Evolutionary conservation across 106 monocot species (phyloP), one percentile per base, ranked within the genome.

Genomic region (Xerophyta viscosa): DNA sequence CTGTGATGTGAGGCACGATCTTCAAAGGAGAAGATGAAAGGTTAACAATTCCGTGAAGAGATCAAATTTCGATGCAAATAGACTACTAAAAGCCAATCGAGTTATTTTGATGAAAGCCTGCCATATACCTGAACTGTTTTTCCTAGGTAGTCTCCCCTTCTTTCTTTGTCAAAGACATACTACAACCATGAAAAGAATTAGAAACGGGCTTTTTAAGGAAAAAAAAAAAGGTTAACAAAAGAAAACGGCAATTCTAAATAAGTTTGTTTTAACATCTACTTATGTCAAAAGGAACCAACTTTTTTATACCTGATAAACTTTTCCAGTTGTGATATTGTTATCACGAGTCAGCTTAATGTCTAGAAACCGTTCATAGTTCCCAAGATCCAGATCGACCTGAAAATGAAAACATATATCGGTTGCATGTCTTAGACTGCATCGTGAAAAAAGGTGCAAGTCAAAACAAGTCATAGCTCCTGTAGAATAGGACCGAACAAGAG

Each of bases 1-100:
- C 84, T 29, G 91, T 91, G 18, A 91, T 73, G 50, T 91, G 91
- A 21, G 91, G 91, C 28, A 91, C 86, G 24, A 91, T 81, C 91
- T 91, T 71, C 37, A 56, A 62, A 58, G 44, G 31, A 56, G 33
- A 70, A 69, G 11, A 24, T 37, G 3, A 61, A 23, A 25, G 24
- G 20, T 36, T 36, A 5, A 63, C 19, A 29, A 50, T 2, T 25
- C 17, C 2, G 24, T 9, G 12, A 37, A 56, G 20, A 8, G 21
- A 43, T 49, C n/a, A n/a, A n/a, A n/a, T n/a, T n/a, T n/a, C n/a
- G n/a, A n/a, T n/a, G n/a, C n/a, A n/a, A n/a, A n/a, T n/a, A n/a
- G n/a, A n/a, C n/a, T n/a, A n/a, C n/a, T n/a, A n/a, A n/a, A n/a
- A n/a, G n/a, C n/a, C n/a, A n/a, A n/a, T n/a, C n/a, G n/a, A n/a